Base-by-base conservation (phyloP, 257 asterid species). In the Solanum piurae region DNA sequence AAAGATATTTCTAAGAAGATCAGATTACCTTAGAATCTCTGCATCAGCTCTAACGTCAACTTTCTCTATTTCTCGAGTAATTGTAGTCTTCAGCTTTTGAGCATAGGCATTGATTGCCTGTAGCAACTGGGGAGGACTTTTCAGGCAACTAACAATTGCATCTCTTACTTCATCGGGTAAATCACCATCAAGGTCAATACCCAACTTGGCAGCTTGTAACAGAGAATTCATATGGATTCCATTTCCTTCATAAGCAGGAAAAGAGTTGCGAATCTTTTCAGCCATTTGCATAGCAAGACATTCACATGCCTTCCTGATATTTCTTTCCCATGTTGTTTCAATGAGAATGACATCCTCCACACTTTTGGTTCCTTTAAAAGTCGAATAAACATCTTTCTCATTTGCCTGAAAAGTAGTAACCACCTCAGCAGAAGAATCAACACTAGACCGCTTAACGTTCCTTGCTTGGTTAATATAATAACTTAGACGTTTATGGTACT, bases 211-310 rank as follows among this genome's bases (percentile, higher is more conserved):
- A 79, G 94, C 95, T 90, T 96, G 99, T 87, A 89, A 13, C 73
- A 93, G 94, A 55, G 99, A 94, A 89, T 89, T 96, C 86, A n/a
- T 90, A 90, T 94, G 99, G 90, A 95, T 92, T 64, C 97, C 99
- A 84, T 86, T 92, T 88, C 99, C 99, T 93, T 97, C 99, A 87
- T 94, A 95, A 88, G 99, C 98, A 74, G 99, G 99, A 92, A 96
- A 97, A 86, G 94, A 88, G 92, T 89, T 91, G 79, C 91, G 94
- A 74, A 97, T 95, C 91, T 91, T 97, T 89, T 96, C 97, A 85
- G 94, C 91, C 94, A 94, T 93, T 88, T 91, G 93, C 89, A 83
- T 83, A 31, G 98, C 95, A 88, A 97, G 96, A 92, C 90, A 91
- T 92, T 96, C 98, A 90, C 99, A 97, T 62, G 95, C 97, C 91